Evolutionary conservation across 2,329 filamentous ascomycete genomes (phyloP).

Genomic region (Trichoderma semiorbis): DNA sequence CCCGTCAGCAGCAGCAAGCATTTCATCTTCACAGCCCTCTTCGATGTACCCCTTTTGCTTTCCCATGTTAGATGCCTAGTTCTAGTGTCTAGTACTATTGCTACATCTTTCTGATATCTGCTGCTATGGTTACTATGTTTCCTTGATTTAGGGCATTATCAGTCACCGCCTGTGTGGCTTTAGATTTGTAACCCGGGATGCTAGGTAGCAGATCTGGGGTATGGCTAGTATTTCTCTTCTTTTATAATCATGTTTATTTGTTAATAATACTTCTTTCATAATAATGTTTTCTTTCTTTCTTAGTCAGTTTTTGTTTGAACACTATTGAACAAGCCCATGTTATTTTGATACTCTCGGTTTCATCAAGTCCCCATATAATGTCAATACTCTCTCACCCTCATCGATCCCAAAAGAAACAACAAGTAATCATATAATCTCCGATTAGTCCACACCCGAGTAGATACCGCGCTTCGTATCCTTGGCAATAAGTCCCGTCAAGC

Average conservation of each 20-base stretch:
- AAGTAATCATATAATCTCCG: neutral
- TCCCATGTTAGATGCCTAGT: neutral
- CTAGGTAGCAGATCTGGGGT: neutral
- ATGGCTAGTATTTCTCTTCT: neutral
- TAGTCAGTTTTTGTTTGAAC: neutral
- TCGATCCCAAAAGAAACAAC: neutral
- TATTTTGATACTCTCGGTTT: neutral
- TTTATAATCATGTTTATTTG: neutral
- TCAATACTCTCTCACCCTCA: neutral
- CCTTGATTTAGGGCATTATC: neutral
- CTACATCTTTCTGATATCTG: neutral
- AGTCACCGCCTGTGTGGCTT: neutral
- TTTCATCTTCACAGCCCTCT: neutral
- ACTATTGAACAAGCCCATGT: neutral
- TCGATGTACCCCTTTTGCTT: neutral
- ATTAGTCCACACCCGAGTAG: constrained; percentile 10
- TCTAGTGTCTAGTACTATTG: neutral
- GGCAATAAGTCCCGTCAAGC: constrained; percentile 50
- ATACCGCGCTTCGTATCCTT: constrained; percentile 60
- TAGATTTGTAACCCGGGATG: neutral
- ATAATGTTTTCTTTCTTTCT: neutral
- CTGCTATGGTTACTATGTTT: neutral
- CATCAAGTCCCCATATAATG: neutral
- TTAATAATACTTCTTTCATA: neutral
- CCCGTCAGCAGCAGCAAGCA: neutral